phyloP scores from a whole-genome alignment of 768 basidiomycete species.

The Chalciporus piperatus region DNA sequence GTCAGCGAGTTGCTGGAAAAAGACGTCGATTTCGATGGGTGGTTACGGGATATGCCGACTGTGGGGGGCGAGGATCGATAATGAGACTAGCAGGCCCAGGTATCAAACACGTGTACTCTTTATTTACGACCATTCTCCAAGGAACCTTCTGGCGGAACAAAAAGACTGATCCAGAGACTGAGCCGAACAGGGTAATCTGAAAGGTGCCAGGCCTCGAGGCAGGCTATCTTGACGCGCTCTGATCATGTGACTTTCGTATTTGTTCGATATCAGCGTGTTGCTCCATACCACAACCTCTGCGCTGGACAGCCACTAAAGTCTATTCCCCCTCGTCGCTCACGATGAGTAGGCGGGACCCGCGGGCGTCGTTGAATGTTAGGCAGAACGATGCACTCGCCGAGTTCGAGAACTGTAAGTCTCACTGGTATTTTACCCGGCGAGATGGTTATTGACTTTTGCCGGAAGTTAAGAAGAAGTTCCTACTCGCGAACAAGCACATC shows the following conservation, averaged over 20 bases:
- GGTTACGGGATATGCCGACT: conserved; percentile 43
- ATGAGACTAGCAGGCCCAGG: conserved; percentile 1
- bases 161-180: conserved; percentile 3
- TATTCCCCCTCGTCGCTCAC: conserved; percentile 18
- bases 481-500: conserved; percentile 88
- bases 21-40: conserved; percentile 57
- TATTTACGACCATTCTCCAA: conserved; percentile 15
- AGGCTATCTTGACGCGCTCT: conserved; percentile 19
- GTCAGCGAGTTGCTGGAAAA: conserved; percentile 55
- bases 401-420: conserved; percentile 74
- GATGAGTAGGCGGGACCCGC: conserved; percentile 35
- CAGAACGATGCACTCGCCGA: conserved; percentile 81
- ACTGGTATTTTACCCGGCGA: conserved; percentile 1
- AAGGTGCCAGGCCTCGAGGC: conserved; percentile 29
- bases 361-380: conserved; percentile 53
- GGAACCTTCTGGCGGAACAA: conserved; percentile 8
- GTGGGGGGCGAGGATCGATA: conserved; percentile 25
- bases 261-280: conserved; percentile 37
- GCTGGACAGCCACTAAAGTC: conserved; percentile 21
- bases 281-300: conserved; percentile 8
- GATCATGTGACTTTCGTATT: conserved; percentile 28
- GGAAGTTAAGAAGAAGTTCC: conserved; percentile 89
- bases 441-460: conserved; percentile 22
- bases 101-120: conserved; percentile 17
- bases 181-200: conserved; percentile 26